Conservation (phyloP, 805 yeast genomes). For the Teunomyces pallodes region DNA sequence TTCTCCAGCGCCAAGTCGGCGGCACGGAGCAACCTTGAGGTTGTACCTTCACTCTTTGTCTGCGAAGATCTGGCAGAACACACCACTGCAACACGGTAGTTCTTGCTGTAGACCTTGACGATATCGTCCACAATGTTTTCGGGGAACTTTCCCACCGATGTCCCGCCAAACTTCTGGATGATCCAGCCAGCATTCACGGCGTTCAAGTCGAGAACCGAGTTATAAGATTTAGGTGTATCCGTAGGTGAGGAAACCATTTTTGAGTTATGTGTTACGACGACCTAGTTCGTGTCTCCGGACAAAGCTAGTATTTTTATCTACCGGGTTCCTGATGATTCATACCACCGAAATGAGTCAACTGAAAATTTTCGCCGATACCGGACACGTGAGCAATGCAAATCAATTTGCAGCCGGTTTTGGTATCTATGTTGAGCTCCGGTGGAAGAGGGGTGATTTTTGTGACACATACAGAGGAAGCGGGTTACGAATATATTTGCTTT, state of each 20-base stretch:
- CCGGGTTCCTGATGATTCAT: too few relatives aligned
- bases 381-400: conserved; percentile 7
- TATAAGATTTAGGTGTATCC: conserved; percentile 30
- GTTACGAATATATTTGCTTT: too few relatives aligned
- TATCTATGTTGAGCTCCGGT: not conserved
- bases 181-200: conserved; percentile 33
- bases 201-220: conserved; percentile 40
- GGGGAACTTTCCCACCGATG: conserved; percentile 94
- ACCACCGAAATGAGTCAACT: conserved; percentile 5
- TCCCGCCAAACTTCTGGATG: conserved; percentile 94
- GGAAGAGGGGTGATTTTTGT: not conserved
- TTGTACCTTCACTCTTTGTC: conserved; percentile 93
- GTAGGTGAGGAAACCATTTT: conserved; percentile 20
- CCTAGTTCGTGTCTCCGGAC: not conserved
- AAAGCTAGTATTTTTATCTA: too few relatives aligned
- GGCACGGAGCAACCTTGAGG: conserved; percentile 79
- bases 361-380: conserved; percentile 9
- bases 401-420: not conserved
- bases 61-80: conserved; percentile 93
- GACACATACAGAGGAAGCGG: too few relatives aligned
- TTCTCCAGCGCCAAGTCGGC: conserved; percentile 73
- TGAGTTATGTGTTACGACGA: not conserved
- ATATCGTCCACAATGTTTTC: conserved; percentile 81
- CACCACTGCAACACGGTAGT: conserved; percentile 81
- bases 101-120: conserved; percentile 60